Evolutionary conservation across 495 filamentous ascomycete species (phyloP).

Genomic region (Neurospora sublineolata): DNA sequence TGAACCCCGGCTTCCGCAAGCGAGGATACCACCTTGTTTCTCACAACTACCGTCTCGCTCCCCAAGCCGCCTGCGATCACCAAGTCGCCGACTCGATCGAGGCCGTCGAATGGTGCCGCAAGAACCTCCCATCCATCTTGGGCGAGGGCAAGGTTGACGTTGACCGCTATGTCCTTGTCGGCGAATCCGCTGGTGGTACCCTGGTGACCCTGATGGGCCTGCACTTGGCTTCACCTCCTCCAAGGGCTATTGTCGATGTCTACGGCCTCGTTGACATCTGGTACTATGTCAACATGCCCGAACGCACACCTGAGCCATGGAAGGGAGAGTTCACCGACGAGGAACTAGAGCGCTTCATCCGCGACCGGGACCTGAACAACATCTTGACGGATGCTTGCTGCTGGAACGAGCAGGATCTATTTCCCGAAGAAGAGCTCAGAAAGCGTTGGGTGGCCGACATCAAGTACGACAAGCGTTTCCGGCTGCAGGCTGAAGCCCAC

Average conservation of each 20-base stretch:
- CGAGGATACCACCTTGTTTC: constrained; percentile 20
- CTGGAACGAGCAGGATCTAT: constrained; percentile 13
- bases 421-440: constrained; percentile 9
- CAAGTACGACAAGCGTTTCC: constrained; percentile 7
- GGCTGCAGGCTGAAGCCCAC: constrained; percentile 19
- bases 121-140: constrained; percentile 10
- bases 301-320: constrained; percentile 4
- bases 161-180: constrained; percentile 16
- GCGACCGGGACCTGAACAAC: constrained; percentile 11
- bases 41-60: constrained; percentile 22
- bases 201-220: constrained; percentile 15
- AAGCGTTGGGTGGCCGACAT: constrained; percentile 13
- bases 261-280: constrained; percentile 17
- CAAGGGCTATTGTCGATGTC: constrained; percentile 13
- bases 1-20: constrained; percentile 12
- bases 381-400: constrained; percentile 11
- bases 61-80: constrained; percentile 14
- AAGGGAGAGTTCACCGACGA: constrained; percentile 11
- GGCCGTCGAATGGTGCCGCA: constrained; percentile 13
- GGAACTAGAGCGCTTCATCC: constrained; percentile 9
- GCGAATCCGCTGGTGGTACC: constrained; percentile 19
- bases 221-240: constrained; percentile 3
- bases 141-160: constrained; percentile 15
- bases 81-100: constrained; percentile 18
- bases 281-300: not conserved